These are phyloP conservation scores for Plasmodium fragile DNA, from an alignment of 169 alveolate genomes.

Conservation along the genomic window DNA sequence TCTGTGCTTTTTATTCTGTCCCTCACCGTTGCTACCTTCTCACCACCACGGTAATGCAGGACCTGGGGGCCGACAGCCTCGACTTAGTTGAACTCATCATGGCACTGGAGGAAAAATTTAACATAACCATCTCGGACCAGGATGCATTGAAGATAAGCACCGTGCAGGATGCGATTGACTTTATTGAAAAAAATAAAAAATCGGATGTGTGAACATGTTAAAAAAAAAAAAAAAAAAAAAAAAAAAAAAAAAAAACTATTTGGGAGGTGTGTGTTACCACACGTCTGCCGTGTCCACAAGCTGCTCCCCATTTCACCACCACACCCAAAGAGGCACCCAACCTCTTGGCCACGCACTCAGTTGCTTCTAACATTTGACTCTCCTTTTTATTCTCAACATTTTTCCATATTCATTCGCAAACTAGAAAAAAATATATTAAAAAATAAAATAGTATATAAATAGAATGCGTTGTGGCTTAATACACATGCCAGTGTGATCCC, in stretches of 20 bases:
- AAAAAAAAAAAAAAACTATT: too few species aligned
- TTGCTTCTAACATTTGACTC: neutral
- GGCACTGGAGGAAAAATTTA: conserved; percentile 89
- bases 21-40: neutral
- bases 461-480: neutral
- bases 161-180: conserved; percentile 81
- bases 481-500: neutral
- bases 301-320: neutral
- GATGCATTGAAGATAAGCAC: conserved; percentile 84
- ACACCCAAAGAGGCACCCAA: neutral
- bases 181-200: conserved; percentile 78
- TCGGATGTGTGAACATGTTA: neutral
- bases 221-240: too few species aligned
- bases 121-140: conserved; percentile 85
- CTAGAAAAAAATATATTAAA: neutral
- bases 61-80: conserved; percentile 89
- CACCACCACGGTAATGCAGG: conserved; percentile 76
- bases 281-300: neutral
- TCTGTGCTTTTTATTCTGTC: neutral
- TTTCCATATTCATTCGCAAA: neutral
- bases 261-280: neutral
- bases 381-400: neutral
- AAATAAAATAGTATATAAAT: too few species aligned
- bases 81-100: conserved; percentile 88
- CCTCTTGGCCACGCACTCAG: neutral